phyloP scores from a whole-genome alignment of 768 basidiomycete species.

The Aureoboletus auriporus region DNA sequence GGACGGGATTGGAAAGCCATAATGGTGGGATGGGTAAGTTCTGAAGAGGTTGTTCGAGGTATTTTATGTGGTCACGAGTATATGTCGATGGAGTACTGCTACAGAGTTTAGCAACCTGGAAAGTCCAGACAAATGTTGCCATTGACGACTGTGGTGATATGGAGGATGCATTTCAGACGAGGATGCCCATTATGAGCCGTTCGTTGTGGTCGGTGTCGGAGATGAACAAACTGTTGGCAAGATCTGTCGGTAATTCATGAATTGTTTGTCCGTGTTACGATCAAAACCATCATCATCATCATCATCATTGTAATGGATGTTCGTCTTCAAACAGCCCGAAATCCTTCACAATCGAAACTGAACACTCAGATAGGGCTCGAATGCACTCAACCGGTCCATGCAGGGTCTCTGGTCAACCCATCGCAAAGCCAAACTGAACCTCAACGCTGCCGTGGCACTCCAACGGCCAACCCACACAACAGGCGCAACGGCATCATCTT shows the following conservation, averaged over 20 bases:
- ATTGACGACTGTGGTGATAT: constrained; percentile 4
- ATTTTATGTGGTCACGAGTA: constrained; percentile 12
- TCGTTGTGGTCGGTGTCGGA: constrained; percentile 1
- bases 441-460: constrained; percentile 40
- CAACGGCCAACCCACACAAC: constrained; percentile 4
- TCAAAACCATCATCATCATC: neutral
- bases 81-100: constrained; percentile 2
- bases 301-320: constrained; percentile 12
- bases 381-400: constrained; percentile 74
- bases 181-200: constrained; percentile 15
- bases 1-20: constrained; percentile 36
- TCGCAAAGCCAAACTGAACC: constrained; percentile 60
- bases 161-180: constrained; percentile 12
- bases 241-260: neutral
- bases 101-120: neutral
- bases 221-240: neutral
- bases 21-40: neutral
- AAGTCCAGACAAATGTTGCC: constrained; percentile 8
- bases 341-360: constrained; percentile 18
- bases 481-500: neutral
- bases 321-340: neutral
- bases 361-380: constrained; percentile 62
- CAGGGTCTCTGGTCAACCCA: constrained; percentile 75
- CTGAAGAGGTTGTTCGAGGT: constrained; percentile 1
- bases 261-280: constrained; percentile 21